Conservation (phyloP, 345 rosid genomes). For the Hibiscus mutabilis region DNA sequence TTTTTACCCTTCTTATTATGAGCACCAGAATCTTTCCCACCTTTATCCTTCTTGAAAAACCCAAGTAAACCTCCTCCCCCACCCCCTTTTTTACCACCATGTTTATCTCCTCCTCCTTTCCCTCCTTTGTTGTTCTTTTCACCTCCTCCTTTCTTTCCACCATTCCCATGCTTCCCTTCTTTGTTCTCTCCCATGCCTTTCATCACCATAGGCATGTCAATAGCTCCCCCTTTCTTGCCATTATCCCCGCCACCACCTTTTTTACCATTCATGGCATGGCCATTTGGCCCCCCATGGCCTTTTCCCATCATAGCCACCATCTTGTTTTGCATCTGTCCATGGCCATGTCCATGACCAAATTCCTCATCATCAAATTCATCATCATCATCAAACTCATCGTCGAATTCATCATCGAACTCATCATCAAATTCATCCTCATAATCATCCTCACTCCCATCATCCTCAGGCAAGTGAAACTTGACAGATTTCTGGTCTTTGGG, state of each 20-base stretch:
- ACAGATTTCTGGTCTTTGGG: slow-evolving; percentile 57
- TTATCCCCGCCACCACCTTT: slow-evolving; percentile 25
- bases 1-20: slow-evolving; percentile 25
- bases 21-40: slow-evolving; percentile 19
- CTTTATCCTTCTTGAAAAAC: slow-evolving; percentile 43
- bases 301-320: slow-evolving; percentile 30
- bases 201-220: slow-evolving; percentile 54
- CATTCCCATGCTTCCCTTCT: slow-evolving; percentile 34
- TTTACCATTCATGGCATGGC: slow-evolving; percentile 19
- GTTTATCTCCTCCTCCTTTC: slow-evolving; percentile 36
- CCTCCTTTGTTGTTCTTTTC: slow-evolving; percentile 31
- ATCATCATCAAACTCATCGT: slow-evolving; percentile 23
- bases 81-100: slow-evolving; percentile 31
- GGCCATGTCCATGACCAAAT: slow-evolving; percentile 27
- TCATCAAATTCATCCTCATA: slow-evolving; percentile 30
- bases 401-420: slow-evolving; percentile 37
- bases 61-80: slow-evolving; percentile 31
- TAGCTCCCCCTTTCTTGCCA: slow-evolving; percentile 34
- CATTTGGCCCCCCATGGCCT: slow-evolving; percentile 35
- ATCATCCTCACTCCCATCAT: slow-evolving; percentile 41
- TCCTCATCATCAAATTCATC: slow-evolving; percentile 39
- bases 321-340: slow-evolving; percentile 32
- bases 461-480: slow-evolving; percentile 50
- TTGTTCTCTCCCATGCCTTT: slow-evolving; percentile 42
- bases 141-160: slow-evolving; percentile 41